Evolutionary conservation across 2,329 filamentous ascomycete species (phyloP).

Genomic region (Aureobasidium namibiae): DNA sequence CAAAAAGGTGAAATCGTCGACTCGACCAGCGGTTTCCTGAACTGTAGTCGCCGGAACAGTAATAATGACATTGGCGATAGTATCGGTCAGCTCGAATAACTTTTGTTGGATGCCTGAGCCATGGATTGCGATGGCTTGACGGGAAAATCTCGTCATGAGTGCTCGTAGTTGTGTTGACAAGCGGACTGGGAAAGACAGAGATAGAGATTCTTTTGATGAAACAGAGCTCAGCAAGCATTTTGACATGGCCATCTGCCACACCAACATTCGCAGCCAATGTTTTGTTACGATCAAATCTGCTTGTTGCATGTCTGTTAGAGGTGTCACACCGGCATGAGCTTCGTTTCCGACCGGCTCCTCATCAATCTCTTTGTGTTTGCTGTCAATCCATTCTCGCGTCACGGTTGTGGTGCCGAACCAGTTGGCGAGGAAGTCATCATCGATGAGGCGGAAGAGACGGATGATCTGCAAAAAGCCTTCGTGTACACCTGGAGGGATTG

Average conservation of each 20-base stretch:
- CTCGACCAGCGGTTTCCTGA: constrained; percentile 39
- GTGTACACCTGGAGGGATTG: constrained; percentile 32
- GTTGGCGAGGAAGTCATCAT: constrained; percentile 36
- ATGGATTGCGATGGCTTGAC: constrained; percentile 45
- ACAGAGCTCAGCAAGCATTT: constrained; percentile 36
- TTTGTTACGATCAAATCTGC: constrained; percentile 43
- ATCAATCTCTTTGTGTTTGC: constrained; percentile 37
- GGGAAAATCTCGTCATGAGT: constrained; percentile 34
- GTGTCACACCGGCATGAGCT: constrained; percentile 5
- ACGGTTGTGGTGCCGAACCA: constrained; percentile 31
- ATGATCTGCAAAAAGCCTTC: constrained; percentile 39
- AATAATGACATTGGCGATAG: constrained; percentile 50
- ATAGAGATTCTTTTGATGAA: constrained; percentile 23
- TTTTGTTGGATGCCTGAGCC: constrained; percentile 51
- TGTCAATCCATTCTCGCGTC: constrained; percentile 37
- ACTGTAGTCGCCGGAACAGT: constrained; percentile 41
- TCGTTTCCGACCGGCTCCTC: constrained; percentile 22
- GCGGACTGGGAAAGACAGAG: constrained; percentile 37
- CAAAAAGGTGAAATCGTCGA: constrained; percentile 40
- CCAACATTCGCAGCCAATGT: constrained; percentile 41
- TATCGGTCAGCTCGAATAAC: constrained; percentile 53
- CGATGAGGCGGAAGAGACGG: constrained; percentile 37
- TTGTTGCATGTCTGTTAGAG: constrained; percentile 36
- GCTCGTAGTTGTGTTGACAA: constrained; percentile 37
- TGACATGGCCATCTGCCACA: constrained; percentile 44